Base-by-base conservation (phyloP, 805 yeast species). In the Wickerhamiella qilinensis region DNA sequence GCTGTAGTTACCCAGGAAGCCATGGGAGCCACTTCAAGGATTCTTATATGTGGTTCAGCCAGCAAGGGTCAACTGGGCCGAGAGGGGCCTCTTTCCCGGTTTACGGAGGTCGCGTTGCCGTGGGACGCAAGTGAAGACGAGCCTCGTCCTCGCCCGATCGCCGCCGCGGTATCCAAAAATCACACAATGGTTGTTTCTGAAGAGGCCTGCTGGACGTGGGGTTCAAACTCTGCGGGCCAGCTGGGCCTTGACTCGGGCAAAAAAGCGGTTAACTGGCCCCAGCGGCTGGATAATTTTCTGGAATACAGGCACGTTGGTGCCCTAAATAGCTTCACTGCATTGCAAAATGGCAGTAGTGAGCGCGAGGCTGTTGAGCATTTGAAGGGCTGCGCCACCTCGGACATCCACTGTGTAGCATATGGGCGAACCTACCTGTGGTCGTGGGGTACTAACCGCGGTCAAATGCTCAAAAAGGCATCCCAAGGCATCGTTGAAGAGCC, bases 371-470 rank as follows among this genome's bases (percentile, higher is more conserved):
- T 35, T 3, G 41, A 38, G 33, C 38, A 41, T 18, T 38, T 44
- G 12, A 32, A 29, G 3, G 47, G 40, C 16, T 35, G 38, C 21
- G 37, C 38, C 14, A 30, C 34, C 16, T 30, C 32, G 5, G 25
- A 28, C 2, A 31, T 33, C 21, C 37, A 29, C 24, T 20, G 37
- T 11, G 37, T 34, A 3, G 46, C 36, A 6, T 36, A 22, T 16
- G 24, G 45, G 7, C 21, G 33, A 5, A 31, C 34, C 3, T 38
- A 37, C 17, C 30, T 49, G 5, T 50, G 43, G 38, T 36, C 40
- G 18, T 50, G 54, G 54, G 54, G 54, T 17, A 40, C 37, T 3
- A 48, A 50, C 30, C 35, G 41, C 2, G 54, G 53, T 25, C 53
- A 49, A 32, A 44, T 50, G 47, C 16, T 40, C 33, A 31, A 27